A percentile compares a stretch with the other conserved stretches of the same genome.
These are phyloP conservation scores for Yamadazyma conglobata DNA, from an alignment of 1,139 yeast genomes.

Conservation along the genomic window DNA sequence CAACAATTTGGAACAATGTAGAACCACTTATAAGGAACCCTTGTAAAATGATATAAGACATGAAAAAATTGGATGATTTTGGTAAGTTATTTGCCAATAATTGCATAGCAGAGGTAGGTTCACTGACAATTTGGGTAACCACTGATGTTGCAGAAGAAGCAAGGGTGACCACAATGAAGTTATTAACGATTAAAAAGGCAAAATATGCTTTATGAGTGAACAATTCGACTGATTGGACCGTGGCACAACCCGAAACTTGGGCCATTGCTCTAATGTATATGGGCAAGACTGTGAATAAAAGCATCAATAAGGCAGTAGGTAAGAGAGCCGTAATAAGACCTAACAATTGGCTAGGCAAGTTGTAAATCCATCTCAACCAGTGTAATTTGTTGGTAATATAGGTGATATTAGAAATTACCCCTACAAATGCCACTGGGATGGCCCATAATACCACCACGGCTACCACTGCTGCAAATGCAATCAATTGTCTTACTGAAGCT, in stretches of 20 bases:
- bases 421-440: constrained; percentile 81
- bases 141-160: constrained; percentile 74
- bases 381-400: constrained; percentile 58
- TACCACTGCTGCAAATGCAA: constrained; percentile 57
- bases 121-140: constrained; percentile 59
- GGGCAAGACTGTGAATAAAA: constrained; percentile 75
- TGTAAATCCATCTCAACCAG: constrained; percentile 59
- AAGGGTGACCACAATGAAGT: constrained; percentile 64
- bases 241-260: constrained; percentile 59
- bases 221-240: constrained; percentile 60
- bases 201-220: constrained; percentile 76
- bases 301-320: constrained; percentile 64
- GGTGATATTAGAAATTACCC: constrained; percentile 71
- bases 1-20: constrained; percentile 71
- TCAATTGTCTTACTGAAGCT: constrained; percentile 55
- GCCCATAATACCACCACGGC: constrained; percentile 75
- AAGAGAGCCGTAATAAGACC: constrained; percentile 75
- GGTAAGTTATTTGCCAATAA: constrained; percentile 77
- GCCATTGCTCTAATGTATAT: constrained; percentile 74
- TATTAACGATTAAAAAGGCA: constrained; percentile 67
- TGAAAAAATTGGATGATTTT: constrained; percentile 82
- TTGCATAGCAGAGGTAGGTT: constrained; percentile 66
- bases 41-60: constrained; percentile 69
- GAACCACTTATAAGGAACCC: constrained; percentile 84
- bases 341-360: constrained; percentile 54